These are phyloP conservation scores for Endoconidiophora polonica DNA, from an alignment of 2,329 filamentous ascomycete species.

Conservation along the genomic window DNA sequence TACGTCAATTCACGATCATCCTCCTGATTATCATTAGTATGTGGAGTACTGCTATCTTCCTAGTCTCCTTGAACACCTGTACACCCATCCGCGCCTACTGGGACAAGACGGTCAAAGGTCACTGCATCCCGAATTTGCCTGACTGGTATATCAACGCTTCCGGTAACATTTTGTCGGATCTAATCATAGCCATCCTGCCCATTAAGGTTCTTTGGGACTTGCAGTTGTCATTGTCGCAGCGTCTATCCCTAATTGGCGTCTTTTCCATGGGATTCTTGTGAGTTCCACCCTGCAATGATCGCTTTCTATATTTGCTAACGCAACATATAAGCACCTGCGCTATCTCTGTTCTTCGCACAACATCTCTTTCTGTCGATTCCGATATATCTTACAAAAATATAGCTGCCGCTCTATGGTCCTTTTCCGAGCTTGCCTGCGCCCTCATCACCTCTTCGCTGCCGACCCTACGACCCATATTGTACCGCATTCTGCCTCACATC, in stretches of 20 bases:
- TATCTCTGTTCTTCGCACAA: conserved; percentile 17
- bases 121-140: conserved; percentile 14
- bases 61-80: conserved; percentile 13
- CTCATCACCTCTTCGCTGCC: conserved; percentile 16
- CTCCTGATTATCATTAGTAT: conserved; percentile 10
- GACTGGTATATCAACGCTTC: conserved; percentile 15
- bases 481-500: conserved; percentile 17
- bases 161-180: conserved; percentile 14
- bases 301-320: not conserved
- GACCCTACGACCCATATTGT: conserved; percentile 17
- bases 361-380: conserved; percentile 14
- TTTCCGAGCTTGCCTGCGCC: conserved; percentile 16
- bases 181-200: conserved; percentile 13
- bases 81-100: conserved; percentile 13
- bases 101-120: conserved; percentile 10
- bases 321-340: conserved; percentile 14
- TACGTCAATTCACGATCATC: conserved; percentile 13
- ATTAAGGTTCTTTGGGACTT: conserved; percentile 14
- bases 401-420: conserved; percentile 17
- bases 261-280: conserved; percentile 16
- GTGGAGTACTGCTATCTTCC: conserved; percentile 12
- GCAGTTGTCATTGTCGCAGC: conserved; percentile 14
- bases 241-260: conserved; percentile 13
- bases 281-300: not conserved
- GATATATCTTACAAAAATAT: conserved; percentile 17